phyloP scores from a whole-genome alignment of 371 early-diverging fungal species.

The Chytridium lagenaria region DNA sequence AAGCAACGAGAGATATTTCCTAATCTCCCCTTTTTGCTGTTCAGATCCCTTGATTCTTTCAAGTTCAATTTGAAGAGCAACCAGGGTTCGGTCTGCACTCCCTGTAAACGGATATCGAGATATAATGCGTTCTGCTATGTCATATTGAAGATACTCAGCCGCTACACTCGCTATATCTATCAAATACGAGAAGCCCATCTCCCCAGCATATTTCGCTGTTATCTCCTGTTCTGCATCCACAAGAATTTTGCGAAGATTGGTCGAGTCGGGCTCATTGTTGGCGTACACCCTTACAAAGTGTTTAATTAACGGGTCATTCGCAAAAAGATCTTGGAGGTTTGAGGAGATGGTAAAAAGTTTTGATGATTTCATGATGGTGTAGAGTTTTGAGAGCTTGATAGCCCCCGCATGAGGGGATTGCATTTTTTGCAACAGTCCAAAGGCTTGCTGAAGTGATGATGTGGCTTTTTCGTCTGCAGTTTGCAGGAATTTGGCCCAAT shows the following conservation, averaged over 20 bases:
- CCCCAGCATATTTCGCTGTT: background rate
- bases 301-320: background rate
- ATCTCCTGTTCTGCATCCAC: slow-evolving; percentile 8
- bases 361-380: background rate
- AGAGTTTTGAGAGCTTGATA: slow-evolving; percentile 22
- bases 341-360: slow-evolving; percentile 12
- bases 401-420: background rate
- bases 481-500: background rate
- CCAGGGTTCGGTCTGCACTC: slow-evolving; percentile 13
- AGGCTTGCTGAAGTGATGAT: slow-evolving; percentile 2
- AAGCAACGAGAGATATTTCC: background rate
- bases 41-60: slow-evolving; percentile 1
- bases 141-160: background rate
- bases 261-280: background rate
- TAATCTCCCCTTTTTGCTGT: slow-evolving; percentile 2
- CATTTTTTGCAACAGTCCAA: background rate
- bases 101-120: slow-evolving; percentile 7
- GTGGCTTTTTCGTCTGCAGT: slow-evolving; percentile 7
- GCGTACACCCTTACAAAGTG: slow-evolving; percentile 4
- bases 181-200: slow-evolving; percentile 21
- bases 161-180: slow-evolving; percentile 24
- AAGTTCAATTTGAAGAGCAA: slow-evolving; percentile 27
- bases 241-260: slow-evolving; percentile 4
- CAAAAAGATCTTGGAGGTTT: slow-evolving; percentile 13
- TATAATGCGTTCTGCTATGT: slow-evolving; percentile 20